A percentile compares a stretch with the other conserved stretches of the same genome.
phyloP scores from a whole-genome alignment of 2,329 filamentous ascomycete genomes.

The Diaporthe ilicicola region DNA sequence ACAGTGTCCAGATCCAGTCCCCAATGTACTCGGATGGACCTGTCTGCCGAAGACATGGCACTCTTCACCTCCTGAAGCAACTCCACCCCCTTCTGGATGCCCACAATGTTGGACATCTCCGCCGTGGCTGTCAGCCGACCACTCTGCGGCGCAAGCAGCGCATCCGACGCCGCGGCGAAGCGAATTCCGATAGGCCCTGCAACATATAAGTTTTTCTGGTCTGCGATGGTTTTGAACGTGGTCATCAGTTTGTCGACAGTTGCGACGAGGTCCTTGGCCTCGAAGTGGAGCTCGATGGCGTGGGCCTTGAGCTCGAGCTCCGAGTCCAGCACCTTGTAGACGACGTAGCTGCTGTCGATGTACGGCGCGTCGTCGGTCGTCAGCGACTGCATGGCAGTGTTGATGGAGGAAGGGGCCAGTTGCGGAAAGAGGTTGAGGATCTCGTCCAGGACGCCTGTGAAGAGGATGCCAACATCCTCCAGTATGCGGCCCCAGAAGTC shows the following conservation, averaged over 20 bases:
- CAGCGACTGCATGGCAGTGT: conserved; percentile 35
- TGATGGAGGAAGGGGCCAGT: conserved; percentile 36
- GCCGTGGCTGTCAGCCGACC: conserved; percentile 38
- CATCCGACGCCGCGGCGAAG: conserved; percentile 35
- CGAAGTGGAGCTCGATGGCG: conserved; percentile 37
- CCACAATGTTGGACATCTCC: conserved; percentile 39
- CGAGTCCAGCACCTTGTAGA: conserved; percentile 38
- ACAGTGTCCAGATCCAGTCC: conserved; percentile 38
- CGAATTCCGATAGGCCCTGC: conserved; percentile 39
- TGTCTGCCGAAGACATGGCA: conserved; percentile 31
- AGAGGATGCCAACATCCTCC: conserved; percentile 36
- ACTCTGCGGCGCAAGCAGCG: conserved; percentile 38
- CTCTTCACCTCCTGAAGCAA: conserved; percentile 36
- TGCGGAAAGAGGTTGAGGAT: conserved; percentile 35
- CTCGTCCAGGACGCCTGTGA: conserved; percentile 31
- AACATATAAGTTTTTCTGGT: conserved; percentile 36
- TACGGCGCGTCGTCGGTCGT: conserved; percentile 37
- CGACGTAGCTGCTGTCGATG: conserved; percentile 38
- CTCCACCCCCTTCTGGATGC: conserved; percentile 33
- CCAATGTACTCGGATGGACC: conserved; percentile 38
- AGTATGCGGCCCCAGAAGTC: conserved; percentile 35
- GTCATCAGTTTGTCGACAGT: conserved; percentile 35
- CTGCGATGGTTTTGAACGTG: conserved; percentile 35
- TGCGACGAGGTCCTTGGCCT: conserved; percentile 35
- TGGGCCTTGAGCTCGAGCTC: conserved; percentile 36